Conservation (phyloP, 495 filamentous ascomycete species). For the Penicillium cosmopolitanum region DNA sequence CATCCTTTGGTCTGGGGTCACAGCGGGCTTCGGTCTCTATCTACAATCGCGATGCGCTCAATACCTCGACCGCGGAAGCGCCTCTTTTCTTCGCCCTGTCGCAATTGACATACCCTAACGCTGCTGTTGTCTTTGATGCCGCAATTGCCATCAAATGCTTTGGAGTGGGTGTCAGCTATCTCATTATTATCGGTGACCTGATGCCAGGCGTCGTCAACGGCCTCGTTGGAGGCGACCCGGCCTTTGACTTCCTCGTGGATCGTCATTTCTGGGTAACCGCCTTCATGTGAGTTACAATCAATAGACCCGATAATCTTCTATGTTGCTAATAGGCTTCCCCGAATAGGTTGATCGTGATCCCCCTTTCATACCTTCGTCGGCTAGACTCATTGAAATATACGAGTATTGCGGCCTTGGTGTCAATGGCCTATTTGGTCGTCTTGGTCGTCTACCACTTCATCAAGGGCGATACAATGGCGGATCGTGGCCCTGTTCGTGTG, state of each 20-base stretch:
- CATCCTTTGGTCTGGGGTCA: conserved; percentile 86
- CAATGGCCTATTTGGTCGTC: conserved; percentile 91
- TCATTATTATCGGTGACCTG: conserved; percentile 97
- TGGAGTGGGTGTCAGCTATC: conserved; percentile 92
- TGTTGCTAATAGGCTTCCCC: neutral
- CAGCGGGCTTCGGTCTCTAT: conserved; percentile 91
- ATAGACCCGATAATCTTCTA: neutral
- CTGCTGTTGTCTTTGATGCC: conserved; percentile 91
- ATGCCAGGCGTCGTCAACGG: conserved; percentile 94
- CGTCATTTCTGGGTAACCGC: conserved; percentile 97
- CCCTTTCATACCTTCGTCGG: conserved; percentile 85
- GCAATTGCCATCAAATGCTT: conserved; percentile 99
- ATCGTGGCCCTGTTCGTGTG: conserved; percentile 72
- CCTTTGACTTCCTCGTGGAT: conserved; percentile 75
- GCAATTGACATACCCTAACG: conserved; percentile 95
- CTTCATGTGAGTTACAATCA: conserved; percentile 69
- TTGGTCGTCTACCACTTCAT: conserved; percentile 89
- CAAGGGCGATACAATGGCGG: conserved; percentile 72
- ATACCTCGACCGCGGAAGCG: conserved; percentile 82
- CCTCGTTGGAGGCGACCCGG: conserved; percentile 63
- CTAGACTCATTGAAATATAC: conserved; percentile 98
- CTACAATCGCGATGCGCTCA: conserved; percentile 89
- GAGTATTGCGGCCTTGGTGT: conserved; percentile 85
- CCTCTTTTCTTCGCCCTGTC: conserved; percentile 89
- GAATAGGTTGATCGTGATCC: conserved; percentile 85